Base-by-base conservation (phyloP, 2,329 filamentous ascomycete species). In the Fusarium liriodendri region DNA sequence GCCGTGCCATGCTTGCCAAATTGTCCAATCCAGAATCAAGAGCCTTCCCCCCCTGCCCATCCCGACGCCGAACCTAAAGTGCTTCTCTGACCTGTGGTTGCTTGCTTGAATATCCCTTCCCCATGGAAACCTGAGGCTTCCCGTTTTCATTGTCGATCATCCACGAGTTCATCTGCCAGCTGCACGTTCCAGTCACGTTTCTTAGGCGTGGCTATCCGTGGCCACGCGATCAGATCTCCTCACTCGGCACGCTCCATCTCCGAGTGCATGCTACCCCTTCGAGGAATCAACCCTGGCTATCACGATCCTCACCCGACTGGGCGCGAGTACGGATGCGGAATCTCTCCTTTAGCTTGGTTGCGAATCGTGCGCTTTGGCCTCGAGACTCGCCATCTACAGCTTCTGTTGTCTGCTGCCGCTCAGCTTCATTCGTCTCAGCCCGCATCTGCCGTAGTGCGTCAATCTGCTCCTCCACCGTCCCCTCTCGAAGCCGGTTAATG, bases 381-480 rank as follows among this genome's bases (percentile, higher is more conserved):
- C 84, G 66, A 81, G 81, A 79, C n/a, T 80, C 80, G 2, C 75
- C 78, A 11, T 81, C 80, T 8, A 67, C 25, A 68, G 75, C 62
- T 64, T 74, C 72, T 14, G 70, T 67, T 42, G 55, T 54, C 20
- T 62, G 69, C 47, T 74, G 80, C 10, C 66, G 62, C 18, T 72
- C 73, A 18, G 66, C 59, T 33, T 77, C 77, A n/a, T 74, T 67
- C 3, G 70, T 67, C 60, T 79, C 78, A 9, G 77, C 77, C 50
- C 81, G 79, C 79, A 81, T 81, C 62, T 86, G 86, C 38, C 90
- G 85, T 6, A 92, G 83, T 7, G 86, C 88, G 64, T 88, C 89
- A 63, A 92, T 89, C n/a, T 89, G 88, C 80, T 92, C 90, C 73
- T 91, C 88, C 5, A 87, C 84, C 0, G 89, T 84, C n/a, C 89